These are phyloP conservation scores for Vanrija sp. DNA, from an alignment of 1,284 basidiomycete species.

Conservation along the genomic window DNA sequence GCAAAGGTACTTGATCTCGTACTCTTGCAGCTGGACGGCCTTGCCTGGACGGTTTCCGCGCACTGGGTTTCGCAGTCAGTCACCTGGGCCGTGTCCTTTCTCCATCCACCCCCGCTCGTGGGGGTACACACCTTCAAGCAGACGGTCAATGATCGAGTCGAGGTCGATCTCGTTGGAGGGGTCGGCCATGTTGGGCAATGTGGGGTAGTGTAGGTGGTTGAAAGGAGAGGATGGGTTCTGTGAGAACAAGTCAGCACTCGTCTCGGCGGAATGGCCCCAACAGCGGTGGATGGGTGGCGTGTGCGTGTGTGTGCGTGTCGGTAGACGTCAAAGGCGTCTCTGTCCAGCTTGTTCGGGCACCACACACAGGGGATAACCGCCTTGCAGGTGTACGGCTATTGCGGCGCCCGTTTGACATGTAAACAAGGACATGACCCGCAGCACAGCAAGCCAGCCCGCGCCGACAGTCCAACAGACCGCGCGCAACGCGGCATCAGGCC, in stretches of 20 bases:
- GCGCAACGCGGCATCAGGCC: too few relatives aligned
- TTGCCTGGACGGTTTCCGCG: conserved; percentile 60
- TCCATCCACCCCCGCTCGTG: background rate
- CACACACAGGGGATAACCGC: too few relatives aligned
- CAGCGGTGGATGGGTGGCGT: background rate
- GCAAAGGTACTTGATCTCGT: conserved; percentile 61
- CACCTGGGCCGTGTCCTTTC: background rate
- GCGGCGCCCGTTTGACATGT: too few relatives aligned
- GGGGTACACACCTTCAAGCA: conserved; percentile 78
- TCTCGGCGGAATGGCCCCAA: background rate
- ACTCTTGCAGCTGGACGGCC: conserved; percentile 58
- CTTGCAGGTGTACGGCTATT: too few relatives aligned
- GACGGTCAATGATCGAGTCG: conserved; percentile 94
- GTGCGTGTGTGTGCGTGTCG: background rate
- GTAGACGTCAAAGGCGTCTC: too few relatives aligned
- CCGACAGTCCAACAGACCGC: too few relatives aligned
- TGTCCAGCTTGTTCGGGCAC: too few relatives aligned
- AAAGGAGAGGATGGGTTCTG: conserved; percentile 1
- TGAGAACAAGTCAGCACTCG: background rate
- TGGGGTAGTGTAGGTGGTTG: background rate
- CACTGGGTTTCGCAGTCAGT: conserved; percentile 42
- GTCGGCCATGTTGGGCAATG: conserved; percentile 49
- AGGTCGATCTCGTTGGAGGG: conserved; percentile 75
- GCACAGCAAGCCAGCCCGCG: too few relatives aligned
- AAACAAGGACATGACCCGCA: too few relatives aligned